A percentile compares a stretch with the other conserved stretches of the same genome.
phyloP scores from a whole-genome alignment of 2,329 filamentous ascomycete species.

The Penicillium sp. region DNA sequence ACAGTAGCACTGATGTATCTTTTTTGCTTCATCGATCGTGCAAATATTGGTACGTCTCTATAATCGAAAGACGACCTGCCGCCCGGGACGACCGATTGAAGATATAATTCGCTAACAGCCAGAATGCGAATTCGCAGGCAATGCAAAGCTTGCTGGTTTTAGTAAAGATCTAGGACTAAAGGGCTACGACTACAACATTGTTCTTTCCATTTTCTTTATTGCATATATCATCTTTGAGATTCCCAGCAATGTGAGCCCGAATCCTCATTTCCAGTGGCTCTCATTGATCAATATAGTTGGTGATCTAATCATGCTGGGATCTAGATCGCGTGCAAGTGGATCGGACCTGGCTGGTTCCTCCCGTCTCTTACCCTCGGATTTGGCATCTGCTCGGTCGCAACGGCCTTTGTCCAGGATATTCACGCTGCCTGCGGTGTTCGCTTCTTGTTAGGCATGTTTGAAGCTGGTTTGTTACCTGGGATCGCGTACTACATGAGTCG shows the following conservation, averaged over 20 bases:
- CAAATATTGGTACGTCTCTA: conserved; percentile 57
- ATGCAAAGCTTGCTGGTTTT: conserved; percentile 60
- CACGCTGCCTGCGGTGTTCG: conserved; percentile 54
- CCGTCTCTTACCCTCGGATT: conserved; percentile 58
- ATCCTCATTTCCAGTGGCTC: neutral
- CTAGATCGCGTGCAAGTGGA: conserved; percentile 58
- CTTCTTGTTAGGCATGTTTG: conserved; percentile 63
- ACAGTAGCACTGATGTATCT: conserved; percentile 62
- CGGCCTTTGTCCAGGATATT: conserved; percentile 57
- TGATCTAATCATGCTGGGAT: too few species aligned
- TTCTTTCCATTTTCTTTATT: conserved; percentile 65
- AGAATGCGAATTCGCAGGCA: conserved; percentile 43
- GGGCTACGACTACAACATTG: conserved; percentile 62
- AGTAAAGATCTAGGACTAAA: conserved; percentile 55
- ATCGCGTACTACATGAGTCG: conserved; percentile 67
- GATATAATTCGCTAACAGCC: neutral
- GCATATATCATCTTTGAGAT: conserved; percentile 69
- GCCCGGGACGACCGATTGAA: neutral
- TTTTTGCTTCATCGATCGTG: conserved; percentile 70
- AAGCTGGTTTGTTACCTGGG: conserved; percentile 67
- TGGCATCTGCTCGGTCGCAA: conserved; percentile 58
- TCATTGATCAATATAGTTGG: too few species aligned
- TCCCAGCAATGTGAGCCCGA: conserved; percentile 47
- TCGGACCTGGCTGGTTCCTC: conserved; percentile 68
- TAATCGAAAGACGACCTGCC: neutral